phyloP scores from a whole-genome alignment of 768 basidiomycete genomes.

The Leucogyrophana mollusca region DNA sequence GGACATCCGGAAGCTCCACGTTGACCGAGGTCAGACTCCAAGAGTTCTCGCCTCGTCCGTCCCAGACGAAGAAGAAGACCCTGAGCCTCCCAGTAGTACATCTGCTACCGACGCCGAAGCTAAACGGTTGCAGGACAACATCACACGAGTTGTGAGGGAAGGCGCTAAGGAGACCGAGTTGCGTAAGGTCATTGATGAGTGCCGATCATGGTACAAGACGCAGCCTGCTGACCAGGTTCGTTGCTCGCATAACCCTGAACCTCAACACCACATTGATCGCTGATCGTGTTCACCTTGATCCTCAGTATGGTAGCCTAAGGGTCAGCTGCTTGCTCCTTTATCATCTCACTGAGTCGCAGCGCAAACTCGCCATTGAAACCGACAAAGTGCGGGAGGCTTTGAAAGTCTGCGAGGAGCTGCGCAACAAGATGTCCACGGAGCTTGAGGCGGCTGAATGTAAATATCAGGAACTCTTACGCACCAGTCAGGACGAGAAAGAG shows the following conservation, averaged over 20 bases:
- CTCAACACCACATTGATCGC: neutral
- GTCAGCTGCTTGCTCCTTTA: conserved; percentile 48
- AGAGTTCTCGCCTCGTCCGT: conserved; percentile 19
- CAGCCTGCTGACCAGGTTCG: conserved; percentile 48
- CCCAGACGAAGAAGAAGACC: conserved; percentile 8
- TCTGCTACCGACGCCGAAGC: conserved; percentile 40
- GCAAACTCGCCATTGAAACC: conserved; percentile 33
- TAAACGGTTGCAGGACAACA: conserved; percentile 50
- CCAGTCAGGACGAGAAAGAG: conserved; percentile 49
- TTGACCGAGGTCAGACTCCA: conserved; percentile 46
- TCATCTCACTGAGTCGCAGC: conserved; percentile 49
- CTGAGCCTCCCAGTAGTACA: conserved; percentile 19
- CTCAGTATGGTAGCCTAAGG: conserved; percentile 51
- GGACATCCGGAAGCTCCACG: conserved; percentile 54
- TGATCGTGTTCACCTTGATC: neutral
- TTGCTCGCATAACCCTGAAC: conserved; percentile 9
- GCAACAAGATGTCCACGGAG: conserved; percentile 28
- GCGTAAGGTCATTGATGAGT: conserved; percentile 50
- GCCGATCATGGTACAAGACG: conserved; percentile 43
- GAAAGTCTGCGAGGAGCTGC: conserved; percentile 30
- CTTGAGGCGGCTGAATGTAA: conserved; percentile 38
- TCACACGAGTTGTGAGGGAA: conserved; percentile 52
- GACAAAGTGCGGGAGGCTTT: conserved; percentile 30
- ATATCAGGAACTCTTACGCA: conserved; percentile 39
- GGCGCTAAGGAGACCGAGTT: conserved; percentile 53